Conservation (phyloP, 2,329 filamentous ascomycete genomes). For the Cytospora mali region DNA sequence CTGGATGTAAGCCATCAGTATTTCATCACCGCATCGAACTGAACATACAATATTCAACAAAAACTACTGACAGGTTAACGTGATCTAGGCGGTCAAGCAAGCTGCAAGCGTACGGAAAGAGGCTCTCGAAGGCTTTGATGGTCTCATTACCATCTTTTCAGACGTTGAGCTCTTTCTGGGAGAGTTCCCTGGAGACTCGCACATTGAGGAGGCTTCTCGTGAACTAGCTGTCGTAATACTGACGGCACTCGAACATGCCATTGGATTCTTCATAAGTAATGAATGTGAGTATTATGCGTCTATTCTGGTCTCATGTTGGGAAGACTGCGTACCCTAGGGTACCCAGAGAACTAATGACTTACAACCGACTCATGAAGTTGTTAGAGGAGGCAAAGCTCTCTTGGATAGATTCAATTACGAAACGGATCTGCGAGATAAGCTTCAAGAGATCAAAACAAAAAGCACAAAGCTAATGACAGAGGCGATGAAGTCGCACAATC, state of each 20-base stretch:
- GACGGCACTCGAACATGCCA: slow-evolving; percentile 16
- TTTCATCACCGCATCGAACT: background rate
- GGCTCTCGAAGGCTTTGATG: slow-evolving; percentile 15
- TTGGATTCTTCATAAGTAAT: slow-evolving; percentile 18
- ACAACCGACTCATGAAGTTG: background rate
- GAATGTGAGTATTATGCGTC: background rate
- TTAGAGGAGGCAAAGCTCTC: slow-evolving; percentile 4
- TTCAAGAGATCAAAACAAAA: background rate
- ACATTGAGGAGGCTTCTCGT: slow-evolving; percentile 12
- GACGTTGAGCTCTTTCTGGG: slow-evolving; percentile 24
- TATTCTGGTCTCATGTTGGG: no score
- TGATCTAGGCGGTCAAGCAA: background rate
- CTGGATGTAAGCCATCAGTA: slow-evolving; percentile 17
- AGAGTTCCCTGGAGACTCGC: slow-evolving; percentile 1
- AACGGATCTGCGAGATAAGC: slow-evolving; percentile 1
- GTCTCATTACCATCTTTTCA: slow-evolving; percentile 19
- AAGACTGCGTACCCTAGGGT: no score
- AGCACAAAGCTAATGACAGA: background rate
- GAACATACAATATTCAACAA: background rate
- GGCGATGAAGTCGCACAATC: background rate
- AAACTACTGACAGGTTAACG: background rate
- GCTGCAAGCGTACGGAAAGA: slow-evolving; percentile 3
- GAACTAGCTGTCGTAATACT: slow-evolving; percentile 12
- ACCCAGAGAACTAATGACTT: background rate
- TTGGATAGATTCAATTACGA: slow-evolving; percentile 14